These are phyloP conservation scores for Clonostachys byssicola DNA, from an alignment of 2,329 filamentous ascomycete genomes.

Conservation along the genomic window DNA sequence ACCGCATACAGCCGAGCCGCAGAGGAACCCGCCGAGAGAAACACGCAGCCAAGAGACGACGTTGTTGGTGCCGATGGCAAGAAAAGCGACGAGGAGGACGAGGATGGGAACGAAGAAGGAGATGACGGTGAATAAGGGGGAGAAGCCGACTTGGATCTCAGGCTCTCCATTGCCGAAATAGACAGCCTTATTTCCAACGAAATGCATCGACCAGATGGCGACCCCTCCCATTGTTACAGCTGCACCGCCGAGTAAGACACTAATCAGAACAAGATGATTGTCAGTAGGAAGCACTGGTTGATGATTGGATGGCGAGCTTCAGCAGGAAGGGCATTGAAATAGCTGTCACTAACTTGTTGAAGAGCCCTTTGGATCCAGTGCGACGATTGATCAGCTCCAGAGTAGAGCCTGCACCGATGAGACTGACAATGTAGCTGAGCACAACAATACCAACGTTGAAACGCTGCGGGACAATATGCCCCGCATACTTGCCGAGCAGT, in stretches of 20 bases:
- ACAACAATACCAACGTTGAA: slow-evolving; percentile 61
- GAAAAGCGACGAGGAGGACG: slow-evolving; percentile 72
- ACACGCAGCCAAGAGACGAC: slow-evolving; percentile 55
- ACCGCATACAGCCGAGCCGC: slow-evolving; percentile 71
- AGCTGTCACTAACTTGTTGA: slow-evolving; percentile 56
- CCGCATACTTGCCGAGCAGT: slow-evolving; percentile 34
- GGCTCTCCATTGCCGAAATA: slow-evolving; percentile 59
- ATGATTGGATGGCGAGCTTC: too few relatives aligned
- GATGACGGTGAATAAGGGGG: slow-evolving; percentile 63
- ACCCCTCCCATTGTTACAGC: slow-evolving; percentile 71
- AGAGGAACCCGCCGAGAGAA: slow-evolving; percentile 60
- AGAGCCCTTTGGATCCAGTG: slow-evolving; percentile 62
- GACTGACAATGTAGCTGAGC: slow-evolving; percentile 72
- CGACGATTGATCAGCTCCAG: slow-evolving; percentile 77
- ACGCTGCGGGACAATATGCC: slow-evolving; percentile 38
- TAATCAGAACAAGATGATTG: slow-evolving; percentile 15
- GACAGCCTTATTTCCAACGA: slow-evolving; percentile 78
- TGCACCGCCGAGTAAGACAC: slow-evolving; percentile 59
- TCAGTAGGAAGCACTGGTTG: background rate
- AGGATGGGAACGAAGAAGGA: slow-evolving; percentile 79
- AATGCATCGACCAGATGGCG: slow-evolving; percentile 76
- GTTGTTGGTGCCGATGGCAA: slow-evolving; percentile 59
- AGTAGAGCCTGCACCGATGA: slow-evolving; percentile 73
- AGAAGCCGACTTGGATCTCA: slow-evolving; percentile 71
- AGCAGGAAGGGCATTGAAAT: background rate